Evolutionary conservation across 148 eudicot species (phyloP), one percentile per base, ranked within the genome.

Genomic region (Spergularia bocconei): DNA sequence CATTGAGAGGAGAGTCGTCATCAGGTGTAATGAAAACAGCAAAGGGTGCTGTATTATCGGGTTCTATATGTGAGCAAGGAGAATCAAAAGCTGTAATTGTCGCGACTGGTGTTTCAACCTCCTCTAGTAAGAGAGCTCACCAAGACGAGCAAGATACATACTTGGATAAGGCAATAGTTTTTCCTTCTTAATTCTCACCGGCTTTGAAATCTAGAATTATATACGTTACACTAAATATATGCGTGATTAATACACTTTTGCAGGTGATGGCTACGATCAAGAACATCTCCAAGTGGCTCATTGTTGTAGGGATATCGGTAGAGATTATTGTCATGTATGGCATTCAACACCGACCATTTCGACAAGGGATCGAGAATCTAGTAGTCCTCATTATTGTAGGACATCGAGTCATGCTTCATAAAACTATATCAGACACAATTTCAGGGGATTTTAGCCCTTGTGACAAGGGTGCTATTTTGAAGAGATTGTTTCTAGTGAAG

Each of bases 241-340:
- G 36, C 2, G 23, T 65, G 7, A 38, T 8, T 38, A 10, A 1
- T 41, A 2, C 38, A 5, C 29, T 11, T 16, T 67, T 67, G n/a
- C 23, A 67, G 70, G 70, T 44, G 5, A 15, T 52, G 72, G 14
- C 4, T 50, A 56, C 33, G 57, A 51, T 51, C 15, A 21, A 33
- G 56, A 50, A 17, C 51, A 8, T 47, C n/a, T 50, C 57, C 72
- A 21, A 19, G 21, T 11, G 54, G 57, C 12, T 69, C 9, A 9
- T 63, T 63, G 77, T 47, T 23, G 25, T 73, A 61, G 77, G 59
- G 13, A 48, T 73, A 57, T 11, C 63, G 55, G 56, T 61, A 13
- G 77, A 73, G 50, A 61, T 73, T 23, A 16, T 73, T 7, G 68
- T 73, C 25, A 73, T 73, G 69, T 73, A 73, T 47, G 59, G 50